Evolutionary conservation across 1,139 yeast species (phyloP).

Genomic region (Yamadazyma friedrichii): DNA sequence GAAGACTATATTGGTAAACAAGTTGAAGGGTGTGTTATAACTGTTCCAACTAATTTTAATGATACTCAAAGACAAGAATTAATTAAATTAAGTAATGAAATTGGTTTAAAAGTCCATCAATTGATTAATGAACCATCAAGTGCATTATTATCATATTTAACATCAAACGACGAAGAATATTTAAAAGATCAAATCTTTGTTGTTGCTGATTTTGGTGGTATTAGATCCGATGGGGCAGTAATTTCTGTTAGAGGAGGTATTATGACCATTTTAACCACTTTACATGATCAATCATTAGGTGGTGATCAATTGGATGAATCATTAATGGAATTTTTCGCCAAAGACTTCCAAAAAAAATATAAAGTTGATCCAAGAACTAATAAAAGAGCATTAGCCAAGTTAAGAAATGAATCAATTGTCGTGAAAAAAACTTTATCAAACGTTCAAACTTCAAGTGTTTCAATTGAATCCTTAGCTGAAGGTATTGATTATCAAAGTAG

Average conservation of each 20-base stretch:
- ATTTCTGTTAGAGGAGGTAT: conserved; percentile 92
- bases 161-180: conserved; percentile 53
- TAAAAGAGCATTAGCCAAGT: conserved; percentile 85
- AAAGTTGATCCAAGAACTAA: conserved; percentile 77
- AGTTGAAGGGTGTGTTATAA: conserved; percentile 80
- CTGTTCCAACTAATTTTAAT: conserved; percentile 88
- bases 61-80: conserved; percentile 70
- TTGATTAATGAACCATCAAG: conserved; percentile 92
- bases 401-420: conserved; percentile 76
- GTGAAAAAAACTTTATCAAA: conserved; percentile 92
- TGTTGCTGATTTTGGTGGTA: conserved; percentile 96
- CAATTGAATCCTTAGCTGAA: conserved; percentile 91
- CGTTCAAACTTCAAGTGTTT: conserved; percentile 84
- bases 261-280: conserved; percentile 83
- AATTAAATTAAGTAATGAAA: conserved; percentile 58
- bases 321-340: conserved; percentile 79
- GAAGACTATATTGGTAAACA: conserved; percentile 84
- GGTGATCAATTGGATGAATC: conserved; percentile 84
- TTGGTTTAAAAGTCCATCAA: conserved; percentile 82
- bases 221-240: conserved; percentile 95
- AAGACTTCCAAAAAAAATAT: conserved; percentile 89
- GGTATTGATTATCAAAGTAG: conserved; percentile 93
- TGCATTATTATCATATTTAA: conserved; percentile 78
- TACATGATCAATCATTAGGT: conserved; percentile 81
- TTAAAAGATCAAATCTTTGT: conserved; percentile 77